These are phyloP conservation scores for Irpex rosettiformis DNA, from an alignment of 1,284 basidiomycete species.

Conservation along the genomic window DNA sequence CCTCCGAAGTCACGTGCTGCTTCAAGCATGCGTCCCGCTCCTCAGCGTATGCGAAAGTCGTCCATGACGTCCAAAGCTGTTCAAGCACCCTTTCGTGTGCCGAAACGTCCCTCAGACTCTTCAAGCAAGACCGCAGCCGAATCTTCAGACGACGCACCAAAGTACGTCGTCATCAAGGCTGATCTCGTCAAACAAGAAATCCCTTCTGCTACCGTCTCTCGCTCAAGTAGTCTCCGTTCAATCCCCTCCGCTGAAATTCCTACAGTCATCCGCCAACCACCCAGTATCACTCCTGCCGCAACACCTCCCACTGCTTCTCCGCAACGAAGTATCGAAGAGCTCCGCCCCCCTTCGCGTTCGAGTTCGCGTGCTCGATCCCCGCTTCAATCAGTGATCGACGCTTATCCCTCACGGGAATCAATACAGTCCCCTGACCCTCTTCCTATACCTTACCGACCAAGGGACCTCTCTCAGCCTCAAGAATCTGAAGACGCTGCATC, in stretches of 20 bases:
- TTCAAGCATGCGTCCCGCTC: not conserved
- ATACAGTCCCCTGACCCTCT: slow-evolving; percentile 33
- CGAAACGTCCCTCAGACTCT: slow-evolving; percentile 16
- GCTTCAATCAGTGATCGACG: not conserved
- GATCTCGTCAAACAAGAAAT: not conserved
- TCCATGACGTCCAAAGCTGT: not conserved
- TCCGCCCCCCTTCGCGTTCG: slow-evolving; percentile 9
- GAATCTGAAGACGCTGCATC: not conserved
- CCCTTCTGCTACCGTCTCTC: slow-evolving; percentile 4
- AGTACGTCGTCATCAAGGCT: not conserved
- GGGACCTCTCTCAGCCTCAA: slow-evolving; percentile 11
- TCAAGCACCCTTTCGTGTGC: slow-evolving; percentile 8
- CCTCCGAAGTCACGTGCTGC: not conserved
- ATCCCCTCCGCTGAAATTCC: slow-evolving; percentile 2
- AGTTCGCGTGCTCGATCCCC: slow-evolving; percentile 3
- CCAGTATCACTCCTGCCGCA: not conserved
- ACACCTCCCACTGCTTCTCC: slow-evolving; percentile 4
- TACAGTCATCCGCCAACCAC: slow-evolving; percentile 2
- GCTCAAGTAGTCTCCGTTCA: slow-evolving; percentile 1
- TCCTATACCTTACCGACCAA: slow-evolving; percentile 32
- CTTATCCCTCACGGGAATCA: slow-evolving; percentile 17
- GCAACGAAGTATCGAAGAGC: slow-evolving; percentile 2
- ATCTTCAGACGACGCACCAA: not conserved
- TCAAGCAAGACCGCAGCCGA: slow-evolving; percentile 11
- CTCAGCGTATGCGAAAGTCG: not conserved